Evolutionary conservation across 805 yeast genomes (phyloP).

Genomic region (Cyberlindnera suaveolens): DNA sequence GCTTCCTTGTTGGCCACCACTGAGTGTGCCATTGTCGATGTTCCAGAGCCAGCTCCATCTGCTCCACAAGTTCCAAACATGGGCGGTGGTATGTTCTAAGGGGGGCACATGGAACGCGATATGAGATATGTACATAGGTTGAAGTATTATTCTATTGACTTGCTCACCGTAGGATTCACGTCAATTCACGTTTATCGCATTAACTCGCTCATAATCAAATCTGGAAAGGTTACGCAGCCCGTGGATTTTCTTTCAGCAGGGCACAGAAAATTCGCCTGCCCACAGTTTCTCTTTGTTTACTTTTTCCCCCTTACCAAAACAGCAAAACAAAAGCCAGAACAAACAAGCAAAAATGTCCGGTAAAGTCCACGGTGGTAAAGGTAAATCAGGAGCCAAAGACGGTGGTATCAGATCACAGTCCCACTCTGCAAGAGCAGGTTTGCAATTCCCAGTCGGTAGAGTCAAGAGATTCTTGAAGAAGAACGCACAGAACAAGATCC

Average conservation of each 20-base stretch:
- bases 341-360: constrained; percentile 62
- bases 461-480: constrained; percentile 92
- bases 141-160: not conserved
- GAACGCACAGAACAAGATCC: constrained; percentile 76
- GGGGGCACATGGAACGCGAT: no score
- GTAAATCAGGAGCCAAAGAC: constrained; percentile 82
- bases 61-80: constrained; percentile 47
- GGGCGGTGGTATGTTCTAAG: constrained; percentile 51
- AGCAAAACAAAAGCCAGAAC: constrained; percentile 8
- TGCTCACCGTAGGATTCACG: no score
- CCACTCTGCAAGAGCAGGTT: constrained; percentile 90
- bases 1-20: constrained; percentile 97
- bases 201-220: no score
- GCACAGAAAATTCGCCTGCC: not conserved
- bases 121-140: constrained; percentile 6
- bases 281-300: constrained; percentile 8
- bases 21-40: constrained; percentile 97
- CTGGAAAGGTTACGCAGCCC: not conserved
- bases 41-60: constrained; percentile 71
- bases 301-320: constrained; percentile 4
- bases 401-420: constrained; percentile 63
- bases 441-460: constrained; percentile 98
- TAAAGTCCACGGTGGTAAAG: constrained; percentile 95
- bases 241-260: not conserved
- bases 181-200: no score